Percentiles rank a stretch among this genome's conserved stretches.
These are phyloP conservation scores for Xerocomus amazonicus DNA, from an alignment of 1,284 basidiomycete genomes.

Conservation along the genomic window DNA sequence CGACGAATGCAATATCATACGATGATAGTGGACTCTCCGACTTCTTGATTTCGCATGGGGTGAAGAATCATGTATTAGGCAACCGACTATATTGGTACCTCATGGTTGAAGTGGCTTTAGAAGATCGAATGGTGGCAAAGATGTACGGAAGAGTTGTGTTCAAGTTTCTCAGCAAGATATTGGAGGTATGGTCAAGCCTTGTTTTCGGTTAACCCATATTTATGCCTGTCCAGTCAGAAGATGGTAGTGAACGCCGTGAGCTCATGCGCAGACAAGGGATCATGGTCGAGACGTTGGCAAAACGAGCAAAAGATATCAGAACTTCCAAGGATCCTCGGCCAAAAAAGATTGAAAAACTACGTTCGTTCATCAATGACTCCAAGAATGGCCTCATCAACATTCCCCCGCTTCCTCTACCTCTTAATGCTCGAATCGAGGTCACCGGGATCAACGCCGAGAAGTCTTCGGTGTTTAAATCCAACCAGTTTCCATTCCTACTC, in stretches of 20 bases:
- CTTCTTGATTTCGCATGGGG: conserved; percentile 85
- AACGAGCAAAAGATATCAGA: conserved; percentile 82
- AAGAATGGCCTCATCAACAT: conserved; percentile 79
- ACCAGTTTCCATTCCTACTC: conserved; percentile 87
- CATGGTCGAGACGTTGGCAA: conserved; percentile 79
- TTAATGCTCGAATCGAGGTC: conserved; percentile 82
- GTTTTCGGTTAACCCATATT: background rate
- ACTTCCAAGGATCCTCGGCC: conserved; percentile 89
- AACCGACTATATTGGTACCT: conserved; percentile 98
- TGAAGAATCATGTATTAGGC: conserved; percentile 79
- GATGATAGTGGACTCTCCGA: conserved; percentile 86
- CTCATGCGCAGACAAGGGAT: conserved; percentile 83
- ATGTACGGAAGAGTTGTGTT: conserved; percentile 91
- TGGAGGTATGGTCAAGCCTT: conserved; percentile 56
- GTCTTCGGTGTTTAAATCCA: conserved; percentile 97
- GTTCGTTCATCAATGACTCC: conserved; percentile 76
- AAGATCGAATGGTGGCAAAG: conserved; percentile 80
- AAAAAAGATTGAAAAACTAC: conserved; percentile 96
- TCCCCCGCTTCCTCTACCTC: conserved; percentile 79
- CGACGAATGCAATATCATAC: conserved; percentile 70
- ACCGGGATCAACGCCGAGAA: conserved; percentile 87
- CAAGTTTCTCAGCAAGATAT: conserved; percentile 82
- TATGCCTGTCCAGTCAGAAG: conserved; percentile 50
- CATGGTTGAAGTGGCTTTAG: conserved; percentile 82
- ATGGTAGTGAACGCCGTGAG: conserved; percentile 75